Percentiles rank a stretch among this genome's conserved stretches.
Conservation (phyloP, 106 monocot species). For the Dendrobium chrysotoxum region DNA sequence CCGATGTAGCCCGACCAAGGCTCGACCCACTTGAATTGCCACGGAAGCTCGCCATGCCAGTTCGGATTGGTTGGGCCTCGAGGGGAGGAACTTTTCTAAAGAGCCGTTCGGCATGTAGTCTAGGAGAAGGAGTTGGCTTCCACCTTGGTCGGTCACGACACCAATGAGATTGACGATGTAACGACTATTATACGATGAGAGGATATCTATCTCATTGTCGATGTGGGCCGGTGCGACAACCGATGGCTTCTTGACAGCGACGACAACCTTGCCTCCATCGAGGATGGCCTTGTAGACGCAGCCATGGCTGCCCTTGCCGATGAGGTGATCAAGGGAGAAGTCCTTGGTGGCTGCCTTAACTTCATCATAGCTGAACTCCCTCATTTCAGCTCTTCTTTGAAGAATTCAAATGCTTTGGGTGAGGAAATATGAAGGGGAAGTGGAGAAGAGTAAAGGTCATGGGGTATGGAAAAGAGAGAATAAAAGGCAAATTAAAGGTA, state of each 20-base stretch:
- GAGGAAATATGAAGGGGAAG: not conserved
- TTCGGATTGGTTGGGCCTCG: slow-evolving; percentile 17
- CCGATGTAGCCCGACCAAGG: slow-evolving; percentile 51
- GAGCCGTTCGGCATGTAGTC: slow-evolving; percentile 87
- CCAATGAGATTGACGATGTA: slow-evolving; percentile 63
- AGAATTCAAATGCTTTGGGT: not conserved
- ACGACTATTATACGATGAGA: slow-evolving; percentile 24
- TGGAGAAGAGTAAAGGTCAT: not conserved
- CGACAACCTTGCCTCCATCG: slow-evolving; percentile 15
- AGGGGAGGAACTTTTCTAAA: slow-evolving; percentile 65
- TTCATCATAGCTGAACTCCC: slow-evolving; percentile 55
- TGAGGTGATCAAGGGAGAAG: slow-evolving; percentile 47
- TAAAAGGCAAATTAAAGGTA: not conserved
- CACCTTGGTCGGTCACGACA: not conserved
- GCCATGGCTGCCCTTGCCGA: slow-evolving; percentile 96
- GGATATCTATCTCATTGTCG: slow-evolving; percentile 55
- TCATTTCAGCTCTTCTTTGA: slow-evolving; percentile 28
- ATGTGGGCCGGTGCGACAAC: slow-evolving; percentile 26
- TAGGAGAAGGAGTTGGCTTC: slow-evolving; percentile 42
- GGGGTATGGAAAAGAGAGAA: not conserved
- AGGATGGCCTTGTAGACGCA: slow-evolving; percentile 61
- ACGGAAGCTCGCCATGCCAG: slow-evolving; percentile 33
- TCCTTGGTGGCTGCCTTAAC: slow-evolving; percentile 49
- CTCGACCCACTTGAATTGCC: slow-evolving; percentile 51
- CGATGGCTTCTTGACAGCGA: slow-evolving; percentile 53